Base-by-base conservation (phyloP, 2,329 filamentous ascomycete species). In the Metarhizium guizhouense region DNA sequence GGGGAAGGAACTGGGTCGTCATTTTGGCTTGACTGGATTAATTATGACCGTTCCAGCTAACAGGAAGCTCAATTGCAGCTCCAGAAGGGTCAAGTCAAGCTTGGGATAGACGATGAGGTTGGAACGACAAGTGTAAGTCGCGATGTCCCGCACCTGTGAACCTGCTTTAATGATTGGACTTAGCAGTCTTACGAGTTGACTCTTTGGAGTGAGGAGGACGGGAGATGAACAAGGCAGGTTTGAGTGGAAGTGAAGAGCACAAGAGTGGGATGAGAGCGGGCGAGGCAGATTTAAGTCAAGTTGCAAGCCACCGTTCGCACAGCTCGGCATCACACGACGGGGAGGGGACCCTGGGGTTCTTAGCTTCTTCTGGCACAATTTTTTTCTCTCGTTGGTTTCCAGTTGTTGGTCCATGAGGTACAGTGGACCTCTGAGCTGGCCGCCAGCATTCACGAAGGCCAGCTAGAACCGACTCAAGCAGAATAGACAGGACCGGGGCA, bases 1-100 rank as follows among this genome's bases (percentile, higher is more conserved):
- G 70, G 51, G 86, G 78, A 60, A 92, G 78, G 56, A 83, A 75
- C 61, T 80, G 84, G 60, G 87, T 92, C 53, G 87, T 88, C 79
- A 84, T 85, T 61, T 63, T 79, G 70, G 18, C 18, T 40, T 16
- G 18, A 29, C n/a, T 47, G 14, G 6, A 34, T 10, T n/a, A n/a
- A 20, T 40, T 14, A 6, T 29, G 52, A 54, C 36, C 52, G 48
- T 53, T 52, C 60, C 18, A 74, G 67, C 47, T 80, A 83, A n/a
- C 34, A 5, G 14, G 6, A 20, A 13, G 36, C 8, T 48, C 20
- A 52, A 40, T 52, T 16, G 50, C 2, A 38, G 50, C 50, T 52
- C 36, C 20, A 5, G 36, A 25, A 43, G 32, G n/a, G 18, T 16
- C n/a, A 38, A 40, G 18, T 20, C n/a, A 13, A 6, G 42, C 5